Evolutionary conservation across 441 rosid genomes (phyloP).

Genomic region (Populus hybrid): DNA sequence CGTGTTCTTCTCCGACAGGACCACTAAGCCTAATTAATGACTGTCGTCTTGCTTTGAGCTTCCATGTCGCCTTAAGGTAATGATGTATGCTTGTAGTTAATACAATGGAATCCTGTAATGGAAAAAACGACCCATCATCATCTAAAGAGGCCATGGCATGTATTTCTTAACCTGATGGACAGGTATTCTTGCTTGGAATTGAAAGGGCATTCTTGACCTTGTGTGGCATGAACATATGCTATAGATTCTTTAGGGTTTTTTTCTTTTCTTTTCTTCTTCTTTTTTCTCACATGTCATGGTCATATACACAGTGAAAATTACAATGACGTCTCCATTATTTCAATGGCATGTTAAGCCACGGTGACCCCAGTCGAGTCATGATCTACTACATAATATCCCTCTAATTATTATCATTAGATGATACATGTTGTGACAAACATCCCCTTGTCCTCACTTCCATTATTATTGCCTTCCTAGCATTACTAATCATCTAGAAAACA

Average conservation of each 20-base stretch:
- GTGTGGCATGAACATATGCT: background rate
- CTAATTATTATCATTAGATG: slow-evolving; percentile 37
- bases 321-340: slow-evolving; percentile 31
- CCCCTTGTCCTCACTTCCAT: slow-evolving; percentile 39
- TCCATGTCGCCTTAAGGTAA: background rate
- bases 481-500: slow-evolving; percentile 14
- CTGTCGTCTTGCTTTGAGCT: slow-evolving; percentile 13
- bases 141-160: background rate
- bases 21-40: slow-evolving; percentile 11
- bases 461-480: slow-evolving; percentile 30
- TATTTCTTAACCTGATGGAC: background rate
- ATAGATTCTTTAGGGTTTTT: background rate
- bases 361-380: slow-evolving; percentile 45
- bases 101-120: background rate
- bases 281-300: background rate
- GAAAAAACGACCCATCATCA: slow-evolving; percentile 26
- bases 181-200: background rate
- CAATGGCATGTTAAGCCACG: slow-evolving; percentile 10
- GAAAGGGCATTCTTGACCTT: slow-evolving; percentile 22
- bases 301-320: background rate
- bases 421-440: slow-evolving; percentile 36
- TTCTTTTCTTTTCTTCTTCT: too few species aligned
- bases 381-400: slow-evolving; percentile 26
- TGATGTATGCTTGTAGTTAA: background rate
- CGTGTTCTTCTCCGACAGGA: slow-evolving; percentile 9